Base-by-base conservation (phyloP, 192 early-diverging fungal genomes). In the Coemansia sp. region DNA sequence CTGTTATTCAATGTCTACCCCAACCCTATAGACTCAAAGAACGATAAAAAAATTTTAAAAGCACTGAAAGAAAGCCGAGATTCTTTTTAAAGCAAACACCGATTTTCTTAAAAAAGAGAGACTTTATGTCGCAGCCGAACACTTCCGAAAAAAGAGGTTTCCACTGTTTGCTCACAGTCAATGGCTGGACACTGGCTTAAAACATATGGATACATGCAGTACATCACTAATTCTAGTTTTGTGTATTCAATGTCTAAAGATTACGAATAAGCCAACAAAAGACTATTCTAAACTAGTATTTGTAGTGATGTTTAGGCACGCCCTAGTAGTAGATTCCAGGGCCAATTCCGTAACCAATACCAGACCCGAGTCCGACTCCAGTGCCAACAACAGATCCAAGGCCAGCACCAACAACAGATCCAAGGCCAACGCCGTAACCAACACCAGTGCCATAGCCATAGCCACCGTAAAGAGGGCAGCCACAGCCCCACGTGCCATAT, bases 401-500 rank as follows among this genome's bases (percentile, higher is more conserved):
- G 24, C 24, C 24, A 60, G 22, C 22, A 5, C 53, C 50, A n/a
- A 13, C 24, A 24, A 24, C 24, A 24, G 24, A 31, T 0, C 53
- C 53, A 15, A 57, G 8, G 6, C 53, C 53, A 24, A 6, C 31
- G 57, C 7, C 29, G 18, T 27, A 11, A 0, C 58, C 58, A 24
- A 41, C 33, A 1, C 60, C 60, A 41, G 38, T 16, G n/a, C 60
- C 58, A n/a, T 36, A 38, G 1, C 58, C 58, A 20, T 38, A 16
- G 12, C 58, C 58, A 1, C 58, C 61, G 20, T 24, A 62, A 12
- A 22, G 2, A 0, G 61, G 22, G 38, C 61, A 62, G 36, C 61
- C 61, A 13, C 61, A 40, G 5, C 61, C 61, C 61, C 61, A 62
- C 9, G 61, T 22, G n/a, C 20, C 20, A 62, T n/a, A 33, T 58